Percentiles rank a stretch among this genome's conserved stretches.
These are phyloP conservation scores for Gracilaria caudata DNA, from an alignment of 23 red algal species.

Conservation along the genomic window DNA sequence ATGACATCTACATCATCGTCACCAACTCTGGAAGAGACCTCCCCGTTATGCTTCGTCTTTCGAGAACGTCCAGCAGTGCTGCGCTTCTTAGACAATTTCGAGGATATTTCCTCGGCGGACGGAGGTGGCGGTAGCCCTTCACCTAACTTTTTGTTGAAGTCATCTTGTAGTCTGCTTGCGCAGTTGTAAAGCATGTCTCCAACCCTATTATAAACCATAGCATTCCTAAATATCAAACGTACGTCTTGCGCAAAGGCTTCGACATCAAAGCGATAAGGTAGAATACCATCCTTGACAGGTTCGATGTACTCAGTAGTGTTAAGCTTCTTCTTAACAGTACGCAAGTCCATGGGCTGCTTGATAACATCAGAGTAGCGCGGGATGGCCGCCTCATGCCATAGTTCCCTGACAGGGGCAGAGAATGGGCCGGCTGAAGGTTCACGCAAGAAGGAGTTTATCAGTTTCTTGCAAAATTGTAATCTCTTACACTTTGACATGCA, in stretches of 20 bases:
- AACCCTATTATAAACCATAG: conserved; percentile 87
- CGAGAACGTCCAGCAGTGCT: not conserved
- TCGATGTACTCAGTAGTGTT: conserved; percentile 66
- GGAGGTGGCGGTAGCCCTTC: conserved; percentile 28
- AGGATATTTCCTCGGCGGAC: not conserved
- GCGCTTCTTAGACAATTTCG: conserved; percentile 2
- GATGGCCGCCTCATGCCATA: conserved; percentile 83
- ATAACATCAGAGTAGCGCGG: conserved; percentile 86
- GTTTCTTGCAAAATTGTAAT: conserved; percentile 68
- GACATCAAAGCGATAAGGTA: conserved; percentile 58
- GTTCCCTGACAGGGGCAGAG: conserved; percentile 83
- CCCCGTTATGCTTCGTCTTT: not conserved
- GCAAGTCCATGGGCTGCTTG: conserved; percentile 92
- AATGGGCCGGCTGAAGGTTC: conserved; percentile 34
- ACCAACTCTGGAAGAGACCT: not conserved
- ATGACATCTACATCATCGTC: conserved; percentile 8
- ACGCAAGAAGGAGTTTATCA: conserved; percentile 48
- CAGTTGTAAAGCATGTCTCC: conserved; percentile 64
- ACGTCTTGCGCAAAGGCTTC: conserved; percentile 73
- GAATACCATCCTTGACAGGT: conserved; percentile 24
- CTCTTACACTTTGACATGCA: conserved; percentile 73
- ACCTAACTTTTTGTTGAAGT: conserved; percentile 70
- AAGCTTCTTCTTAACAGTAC: conserved; percentile 80
- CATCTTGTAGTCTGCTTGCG: conserved; percentile 69
- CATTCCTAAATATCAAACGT: conserved; percentile 81